Conservation (phyloP, 2,329 filamentous ascomycete species). For the Gnomoniopsis sp. region DNA sequence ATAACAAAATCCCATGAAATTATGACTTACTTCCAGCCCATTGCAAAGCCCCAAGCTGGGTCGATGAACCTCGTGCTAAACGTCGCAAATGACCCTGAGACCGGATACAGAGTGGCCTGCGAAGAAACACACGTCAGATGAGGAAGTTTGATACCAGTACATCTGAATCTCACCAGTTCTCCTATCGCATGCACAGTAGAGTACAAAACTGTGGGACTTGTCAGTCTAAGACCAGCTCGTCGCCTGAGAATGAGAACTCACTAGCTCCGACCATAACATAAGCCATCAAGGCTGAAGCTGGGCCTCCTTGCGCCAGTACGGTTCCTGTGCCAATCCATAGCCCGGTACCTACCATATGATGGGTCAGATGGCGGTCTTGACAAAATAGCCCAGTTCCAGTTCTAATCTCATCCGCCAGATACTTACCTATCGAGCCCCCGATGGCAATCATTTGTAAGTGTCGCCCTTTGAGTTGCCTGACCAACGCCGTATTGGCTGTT, state of each 20-base stretch:
- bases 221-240: not conserved
- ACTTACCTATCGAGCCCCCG: slow-evolving; percentile 76
- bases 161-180: slow-evolving; percentile 58
- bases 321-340: slow-evolving; percentile 81
- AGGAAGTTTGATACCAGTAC: not conserved
- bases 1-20: not conserved
- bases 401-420: not conserved
- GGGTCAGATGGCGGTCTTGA: not conserved
- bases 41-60: slow-evolving; percentile 90
- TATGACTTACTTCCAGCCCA: slow-evolving; percentile 81
- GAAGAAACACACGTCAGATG: not conserved
- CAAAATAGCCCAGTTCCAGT: too few species aligned
- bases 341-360: slow-evolving; percentile 59
- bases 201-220: slow-evolving; percentile 54
- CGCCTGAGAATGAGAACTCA: not conserved
- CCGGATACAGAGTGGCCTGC: slow-evolving; percentile 76
- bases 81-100: slow-evolving; percentile 86
- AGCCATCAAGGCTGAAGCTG: slow-evolving; percentile 72
- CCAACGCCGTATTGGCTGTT: slow-evolving; percentile 71
- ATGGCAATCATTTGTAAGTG: slow-evolving; percentile 98
- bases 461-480: slow-evolving; percentile 73
- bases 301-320: slow-evolving; percentile 68
- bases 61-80: slow-evolving; percentile 92
- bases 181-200: slow-evolving; percentile 89
- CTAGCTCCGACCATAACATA: slow-evolving; percentile 78